Base-by-base conservation (phyloP, 805 yeast species). In the Hermanozyma aechmeae region DNA sequence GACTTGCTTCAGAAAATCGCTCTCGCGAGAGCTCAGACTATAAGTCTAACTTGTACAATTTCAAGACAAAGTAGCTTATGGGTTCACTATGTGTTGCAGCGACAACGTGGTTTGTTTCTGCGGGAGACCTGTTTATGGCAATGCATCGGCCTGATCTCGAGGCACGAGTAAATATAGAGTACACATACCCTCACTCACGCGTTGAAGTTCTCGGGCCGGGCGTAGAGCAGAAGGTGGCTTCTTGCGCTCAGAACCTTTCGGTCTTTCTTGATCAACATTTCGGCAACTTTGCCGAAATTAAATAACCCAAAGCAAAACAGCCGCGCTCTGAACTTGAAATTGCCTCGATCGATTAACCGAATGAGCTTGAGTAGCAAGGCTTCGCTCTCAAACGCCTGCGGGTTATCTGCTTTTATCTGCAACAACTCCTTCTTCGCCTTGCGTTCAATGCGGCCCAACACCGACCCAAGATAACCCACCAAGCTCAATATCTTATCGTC, bases 271-370 rank as follows among this genome's bases (percentile, higher is more conserved):
- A 73, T 60, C 28, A 76, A 39, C 9, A 52, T 51, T 34, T 76
- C 83, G 47, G 79, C 53, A 25, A 75, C 57, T 18, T 58, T 58
- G 9, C 67, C 59, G 38, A 69, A 68, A 30, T 72, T 69, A 15
- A 52, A 38, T 30, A 80, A 55, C 24, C 77, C 87, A 42, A 78
- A 68, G 11, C 85, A 57, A 44, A 76, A 79, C 38, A 73, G 65
- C 21, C 94, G 58, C 13, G 73, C 73, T 4, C 72, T 71, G 29
- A 71, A 73, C 38, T 77, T 71, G 51, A 73, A 81, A 65, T 68
- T 61, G 55, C 85, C 48, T 51, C 60, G 40, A 63, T 80, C 65
- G 65, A 65, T 43, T 60, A 65, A 31, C 55, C 63, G 53, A 62
- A 60, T 28, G 60, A 74, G 45, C 63, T 66, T 50, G 48, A 61